A percentile compares a stretch with the other conserved stretches of the same genome.
Conservation (phyloP, 805 yeast species). For the Ogataea pini region DNA sequence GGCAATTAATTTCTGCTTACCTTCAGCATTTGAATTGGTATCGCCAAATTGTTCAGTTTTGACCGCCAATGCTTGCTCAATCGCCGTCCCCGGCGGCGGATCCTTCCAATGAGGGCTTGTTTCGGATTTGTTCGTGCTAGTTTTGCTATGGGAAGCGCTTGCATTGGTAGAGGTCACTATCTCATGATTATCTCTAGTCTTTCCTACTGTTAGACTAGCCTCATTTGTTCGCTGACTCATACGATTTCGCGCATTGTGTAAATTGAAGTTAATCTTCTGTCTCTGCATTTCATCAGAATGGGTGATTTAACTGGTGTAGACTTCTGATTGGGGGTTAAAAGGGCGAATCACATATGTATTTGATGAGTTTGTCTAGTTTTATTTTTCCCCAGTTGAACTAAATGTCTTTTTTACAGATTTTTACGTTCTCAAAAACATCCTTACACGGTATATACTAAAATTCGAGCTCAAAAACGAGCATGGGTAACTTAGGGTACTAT, state of each 20-base stretch:
- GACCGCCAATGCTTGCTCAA: background rate
- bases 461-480: no score
- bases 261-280: conserved; percentile 30
- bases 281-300: conserved; percentile 18
- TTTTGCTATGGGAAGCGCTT: conserved; percentile 7
- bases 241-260: conserved; percentile 30
- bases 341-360: no score
- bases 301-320: no score
- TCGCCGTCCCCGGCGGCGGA: background rate
- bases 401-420: background rate
- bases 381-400: background rate
- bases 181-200: conserved; percentile 21
- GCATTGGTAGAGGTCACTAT: conserved; percentile 18
- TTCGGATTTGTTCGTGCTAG: background rate
- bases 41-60: background rate
- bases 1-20: background rate
- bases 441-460: no score
- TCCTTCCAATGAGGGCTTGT: background rate
- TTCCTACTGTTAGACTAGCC: conserved; percentile 36
- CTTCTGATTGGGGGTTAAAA: no score
- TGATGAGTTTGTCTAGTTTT: background rate
- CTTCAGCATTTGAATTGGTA: background rate
- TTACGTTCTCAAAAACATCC: background rate
- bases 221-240: conserved; percentile 36
- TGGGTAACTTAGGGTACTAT: no score